phyloP scores from a whole-genome alignment of 768 basidiomycete species.

The Leccinum barrowsii region DNA sequence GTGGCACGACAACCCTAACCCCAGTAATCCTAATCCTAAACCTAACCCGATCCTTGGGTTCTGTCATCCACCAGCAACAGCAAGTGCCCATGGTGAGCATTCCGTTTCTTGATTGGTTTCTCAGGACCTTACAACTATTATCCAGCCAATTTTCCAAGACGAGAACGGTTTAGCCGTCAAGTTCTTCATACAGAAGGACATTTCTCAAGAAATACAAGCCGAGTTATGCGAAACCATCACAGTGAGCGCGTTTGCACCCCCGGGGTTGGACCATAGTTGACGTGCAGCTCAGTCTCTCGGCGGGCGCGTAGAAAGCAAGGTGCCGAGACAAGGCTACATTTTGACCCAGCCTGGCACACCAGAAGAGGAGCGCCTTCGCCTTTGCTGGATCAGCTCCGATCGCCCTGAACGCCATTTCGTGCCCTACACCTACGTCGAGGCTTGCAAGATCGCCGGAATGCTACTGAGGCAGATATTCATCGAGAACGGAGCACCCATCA shows the following conservation, averaged over 20 bases:
- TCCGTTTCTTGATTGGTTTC: neutral
- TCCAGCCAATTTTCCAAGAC: constrained; percentile 72
- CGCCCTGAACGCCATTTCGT: constrained; percentile 76
- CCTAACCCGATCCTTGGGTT: constrained; percentile 36
- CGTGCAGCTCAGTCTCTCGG: constrained; percentile 54
- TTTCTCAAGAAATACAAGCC: constrained; percentile 62
- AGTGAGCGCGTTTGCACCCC: constrained; percentile 33
- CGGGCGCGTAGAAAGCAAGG: constrained; percentile 73
- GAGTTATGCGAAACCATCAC: constrained; percentile 74
- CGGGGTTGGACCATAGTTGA: constrained; percentile 2
- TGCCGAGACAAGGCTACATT: constrained; percentile 73
- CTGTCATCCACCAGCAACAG: neutral
- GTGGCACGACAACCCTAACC: constrained; percentile 20
- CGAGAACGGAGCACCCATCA: constrained; percentile 59
- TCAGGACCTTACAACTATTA: constrained; percentile 1
- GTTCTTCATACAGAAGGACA: constrained; percentile 82
- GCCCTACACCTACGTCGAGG: constrained; percentile 77
- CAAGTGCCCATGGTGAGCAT: constrained; percentile 21
- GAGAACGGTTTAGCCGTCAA: constrained; percentile 64
- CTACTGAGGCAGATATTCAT: constrained; percentile 73
- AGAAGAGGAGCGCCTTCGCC: constrained; percentile 71
- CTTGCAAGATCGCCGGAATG: constrained; percentile 78
- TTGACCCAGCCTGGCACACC: constrained; percentile 63
- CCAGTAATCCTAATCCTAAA: constrained; percentile 16
- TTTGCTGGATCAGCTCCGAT: constrained; percentile 68